Conservation (phyloP, 106 monocot species). For the Dactylorhiza incarnata region DNA sequence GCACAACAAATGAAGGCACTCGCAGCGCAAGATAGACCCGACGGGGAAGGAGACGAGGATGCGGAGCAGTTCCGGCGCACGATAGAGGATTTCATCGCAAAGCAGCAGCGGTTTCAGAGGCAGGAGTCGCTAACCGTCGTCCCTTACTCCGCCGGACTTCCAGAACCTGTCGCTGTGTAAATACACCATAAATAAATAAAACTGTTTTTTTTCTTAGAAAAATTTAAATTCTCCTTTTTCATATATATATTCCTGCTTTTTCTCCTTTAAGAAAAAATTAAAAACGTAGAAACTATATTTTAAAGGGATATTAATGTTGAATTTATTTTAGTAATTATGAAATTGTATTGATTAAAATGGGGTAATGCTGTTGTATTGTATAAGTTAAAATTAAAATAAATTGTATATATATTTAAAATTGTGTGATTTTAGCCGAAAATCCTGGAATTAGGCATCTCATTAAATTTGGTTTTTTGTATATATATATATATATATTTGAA, state of each 20-base stretch:
- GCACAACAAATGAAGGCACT: not conserved
- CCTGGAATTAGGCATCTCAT: too few species aligned
- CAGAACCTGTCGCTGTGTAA: conserved; percentile 5
- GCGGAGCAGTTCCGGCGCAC: conserved; percentile 46
- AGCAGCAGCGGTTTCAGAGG: conserved; percentile 49
- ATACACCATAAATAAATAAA: not conserved
- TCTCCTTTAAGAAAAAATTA: not conserved
- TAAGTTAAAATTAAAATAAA: too few species aligned
- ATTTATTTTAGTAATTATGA: too few species aligned
- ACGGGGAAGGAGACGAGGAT: conserved; percentile 23
- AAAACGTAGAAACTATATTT: too few species aligned
- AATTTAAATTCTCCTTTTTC: too few species aligned
- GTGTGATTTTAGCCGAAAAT: too few species aligned
- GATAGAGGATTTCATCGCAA: conserved; percentile 61
- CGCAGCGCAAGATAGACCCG: conserved; percentile 3
- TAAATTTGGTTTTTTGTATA: too few species aligned
- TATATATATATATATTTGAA: not conserved
- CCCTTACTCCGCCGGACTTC: conserved; percentile 4
- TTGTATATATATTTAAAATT: not conserved
- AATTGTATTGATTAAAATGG: too few species aligned
- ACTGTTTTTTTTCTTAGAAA: too few species aligned
- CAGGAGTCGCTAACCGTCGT: conserved; percentile 40
- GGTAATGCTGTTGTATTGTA: too few species aligned
- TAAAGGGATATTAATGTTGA: too few species aligned
- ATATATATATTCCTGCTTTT: not conserved